Percentiles rank a stretch among this genome's conserved stretches.
Evolutionary conservation across 2,329 filamentous ascomycete genomes (phyloP).

Genomic region (Cercospora sp.): DNA sequence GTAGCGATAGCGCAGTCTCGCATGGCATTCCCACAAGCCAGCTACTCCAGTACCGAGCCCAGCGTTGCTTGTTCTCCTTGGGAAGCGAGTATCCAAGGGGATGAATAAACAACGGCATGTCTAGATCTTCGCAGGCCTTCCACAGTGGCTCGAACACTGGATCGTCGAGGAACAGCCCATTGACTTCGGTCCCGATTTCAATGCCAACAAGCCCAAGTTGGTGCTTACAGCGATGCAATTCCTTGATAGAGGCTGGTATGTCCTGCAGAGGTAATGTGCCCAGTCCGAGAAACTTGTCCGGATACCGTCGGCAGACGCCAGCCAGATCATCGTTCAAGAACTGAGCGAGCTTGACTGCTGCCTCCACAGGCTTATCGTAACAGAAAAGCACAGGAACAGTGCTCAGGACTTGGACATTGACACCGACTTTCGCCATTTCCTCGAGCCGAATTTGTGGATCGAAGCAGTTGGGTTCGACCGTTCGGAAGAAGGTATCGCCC

Average conservation of each 20-base stretch:
- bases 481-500: constrained; percentile 21
- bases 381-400: constrained; percentile 20
- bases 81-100: constrained; percentile 18
- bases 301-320: constrained; percentile 6
- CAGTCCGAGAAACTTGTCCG: constrained; percentile 15
- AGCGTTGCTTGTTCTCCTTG: constrained; percentile 15
- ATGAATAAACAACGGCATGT: constrained; percentile 22
- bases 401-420: constrained; percentile 19
- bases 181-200: constrained; percentile 18
- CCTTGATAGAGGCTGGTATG: constrained; percentile 13
- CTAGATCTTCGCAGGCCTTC: constrained; percentile 16
- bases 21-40: constrained; percentile 22
- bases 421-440: constrained; percentile 14
- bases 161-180: constrained; percentile 15
- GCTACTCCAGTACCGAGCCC: constrained; percentile 18
- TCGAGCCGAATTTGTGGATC: constrained; percentile 16
- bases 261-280: constrained; percentile 19
- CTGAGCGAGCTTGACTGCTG: constrained; percentile 12
- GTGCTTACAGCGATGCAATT: constrained; percentile 17
- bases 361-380: constrained; percentile 17
- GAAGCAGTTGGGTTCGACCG: constrained; percentile 20
- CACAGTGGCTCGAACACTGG: constrained; percentile 12
- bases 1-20: constrained; percentile 16
- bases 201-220: constrained; percentile 12
- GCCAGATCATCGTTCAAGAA: constrained; percentile 22